Evolutionary conservation across 768 basidiomycete genomes (phyloP), one percentile per base, ranked within the genome.

Genomic region (Lactifluus pinguis): DNA sequence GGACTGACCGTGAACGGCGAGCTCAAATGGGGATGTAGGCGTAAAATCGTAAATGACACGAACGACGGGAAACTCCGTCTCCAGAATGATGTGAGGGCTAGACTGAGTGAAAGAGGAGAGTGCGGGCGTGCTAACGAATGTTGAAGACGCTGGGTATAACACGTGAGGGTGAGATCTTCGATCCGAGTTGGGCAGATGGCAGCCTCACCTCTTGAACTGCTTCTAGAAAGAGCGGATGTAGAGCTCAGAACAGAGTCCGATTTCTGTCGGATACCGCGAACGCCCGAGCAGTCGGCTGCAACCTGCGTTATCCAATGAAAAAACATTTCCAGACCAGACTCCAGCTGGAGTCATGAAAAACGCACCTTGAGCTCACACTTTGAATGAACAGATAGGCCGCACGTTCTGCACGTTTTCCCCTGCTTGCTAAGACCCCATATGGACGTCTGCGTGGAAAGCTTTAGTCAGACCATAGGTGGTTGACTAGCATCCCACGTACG

Each of bases 401-500:
- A 93, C 13, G 76, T 72, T 69, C 79, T 85, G 75, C 91, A 92
- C 6, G 86, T 89, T 74, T 91, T 92, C 38, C 91, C 91, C 69
- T 89, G 87, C 71, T 90, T 92, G 69, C 82, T 87, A 48, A 92
- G 75, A 9, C 91, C 92, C 90, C 91, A 92, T 34, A 93, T 91
- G 8, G 87, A 87, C 10, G 85, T 78, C 89, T 92, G 60, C 38
- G 32, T 32, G 19, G 45, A 51, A 52, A 32, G 45, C 48, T n/a
- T 50, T 30, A 49, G 41, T 56, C 14, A 52, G 32, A 32, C 29
- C 59, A 36, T 49, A 45, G 36, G 66, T 3, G 14, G 52, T 17
- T 42, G 52, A 44, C 30, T 39, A 34, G 17, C 19, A 29, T 51
- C 51, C 38, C 42, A 44, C 45, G 41, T 34, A 61, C 55, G 19